Base-by-base conservation (phyloP, 2,329 filamentous ascomycete species). In the Verticillium albo-atrum region DNA sequence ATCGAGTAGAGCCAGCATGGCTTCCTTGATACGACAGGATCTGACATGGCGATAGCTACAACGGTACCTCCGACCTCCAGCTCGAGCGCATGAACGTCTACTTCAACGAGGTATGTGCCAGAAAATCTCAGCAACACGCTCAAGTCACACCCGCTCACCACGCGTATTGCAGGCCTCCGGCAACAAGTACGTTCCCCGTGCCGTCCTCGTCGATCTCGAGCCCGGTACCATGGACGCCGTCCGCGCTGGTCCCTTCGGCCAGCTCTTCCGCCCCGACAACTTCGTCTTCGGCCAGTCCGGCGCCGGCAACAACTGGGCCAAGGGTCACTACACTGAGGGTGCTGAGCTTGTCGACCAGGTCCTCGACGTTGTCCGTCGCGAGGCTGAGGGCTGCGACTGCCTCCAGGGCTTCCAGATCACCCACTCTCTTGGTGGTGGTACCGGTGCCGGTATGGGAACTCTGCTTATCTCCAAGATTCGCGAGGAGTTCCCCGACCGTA, bases 281-380 rank as follows among this genome's bases (percentile, higher is more conserved):
- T 98, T 98, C 82, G 92, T 98, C 76, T 98, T 98, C 80, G 95
- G 95, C 72, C 95, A 98, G 85, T 98, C 95, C 72, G 94, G 95
- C 87, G 95, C 95, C 78, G 95, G 95, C 82, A 99, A 99, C 92
- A 98, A 98, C 89, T 99, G 95, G 95, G 95, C 95, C 80, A 99
- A 98, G 89, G 95, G 95, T 83, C 95, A 99, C 80, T 99, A 99
- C 88, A 99, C 95, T 67, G 95, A 99, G 85, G 95, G 95, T 88
- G 95, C 95, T 70, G 95, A 99, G 84, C 88, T 98, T 66, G 95
- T 99, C 70, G 95, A 99, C 84, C 87, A 97, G 75, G 95, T 99
- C 70, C 88, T 99, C 70, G 95, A 98, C 77, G 95, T 99, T 68
- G 94, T 99, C 75, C 95, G 95, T 77, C 94, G 95, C 73, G 95